A percentile compares a stretch with the other conserved stretches of the same genome.
Conservation (phyloP, 2,329 filamentous ascomycete genomes). For the Pestalotiopsis sp. region DNA sequence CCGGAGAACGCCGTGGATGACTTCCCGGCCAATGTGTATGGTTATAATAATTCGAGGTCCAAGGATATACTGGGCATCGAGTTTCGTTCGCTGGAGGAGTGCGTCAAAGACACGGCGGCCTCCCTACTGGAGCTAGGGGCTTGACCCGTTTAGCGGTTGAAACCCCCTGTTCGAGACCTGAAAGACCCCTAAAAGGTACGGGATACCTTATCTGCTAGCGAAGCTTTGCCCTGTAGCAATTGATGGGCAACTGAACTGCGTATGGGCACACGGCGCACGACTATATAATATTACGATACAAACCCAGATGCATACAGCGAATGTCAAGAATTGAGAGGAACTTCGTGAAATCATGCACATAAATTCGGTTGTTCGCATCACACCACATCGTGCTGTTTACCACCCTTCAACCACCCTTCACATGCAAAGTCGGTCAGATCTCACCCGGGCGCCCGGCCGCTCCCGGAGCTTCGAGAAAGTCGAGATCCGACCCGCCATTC, state of each 20-base stretch:
- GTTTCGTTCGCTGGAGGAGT: neutral
- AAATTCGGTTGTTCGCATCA: too few relatives aligned
- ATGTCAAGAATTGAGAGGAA: too few relatives aligned
- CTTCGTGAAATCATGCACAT: too few relatives aligned
- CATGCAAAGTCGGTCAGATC: too few relatives aligned
- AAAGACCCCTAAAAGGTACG: neutral
- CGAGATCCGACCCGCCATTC: neutral
- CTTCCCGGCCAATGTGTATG: slow-evolving; percentile 1
- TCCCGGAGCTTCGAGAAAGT: neutral
- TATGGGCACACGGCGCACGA: neutral
- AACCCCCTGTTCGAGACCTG: neutral
- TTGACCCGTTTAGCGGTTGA: neutral
- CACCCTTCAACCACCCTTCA: too few relatives aligned
- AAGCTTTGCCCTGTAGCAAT: neutral
- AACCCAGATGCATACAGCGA: too few relatives aligned
- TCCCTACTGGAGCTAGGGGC: neutral
- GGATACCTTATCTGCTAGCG: neutral
- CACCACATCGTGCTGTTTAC: too few relatives aligned
- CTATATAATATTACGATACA: neutral
- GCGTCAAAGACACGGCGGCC: slow-evolving; percentile 5
- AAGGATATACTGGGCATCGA: neutral
- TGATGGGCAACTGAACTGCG: neutral
- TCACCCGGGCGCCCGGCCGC: too few relatives aligned
- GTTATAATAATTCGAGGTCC: neutral
- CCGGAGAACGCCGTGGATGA: slow-evolving; percentile 1